A percentile compares a stretch with the other conserved stretches of the same genome.
Conservation (phyloP, 352 stramenopile genomes). For the Pythium plurisporium region DNA sequence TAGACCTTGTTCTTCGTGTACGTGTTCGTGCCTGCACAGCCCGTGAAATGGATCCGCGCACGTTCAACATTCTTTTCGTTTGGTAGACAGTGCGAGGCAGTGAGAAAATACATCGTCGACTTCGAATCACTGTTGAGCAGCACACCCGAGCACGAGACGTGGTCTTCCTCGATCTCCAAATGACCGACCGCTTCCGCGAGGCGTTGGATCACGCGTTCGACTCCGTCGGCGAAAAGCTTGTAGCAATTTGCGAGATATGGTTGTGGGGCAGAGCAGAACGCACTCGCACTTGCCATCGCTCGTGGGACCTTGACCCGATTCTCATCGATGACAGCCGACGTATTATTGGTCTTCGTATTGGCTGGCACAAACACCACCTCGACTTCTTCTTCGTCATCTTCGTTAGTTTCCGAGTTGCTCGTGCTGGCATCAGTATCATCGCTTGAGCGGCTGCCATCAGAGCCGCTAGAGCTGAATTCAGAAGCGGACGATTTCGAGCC, state of each 20-base stretch:
- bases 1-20: slow-evolving; percentile 20
- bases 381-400: too few species aligned
- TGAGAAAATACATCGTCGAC: slow-evolving; percentile 25
- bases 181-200: background rate
- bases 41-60: slow-evolving; percentile 19
- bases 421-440: too few species aligned
- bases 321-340: too few species aligned
- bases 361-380: too few species aligned
- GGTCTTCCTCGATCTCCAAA: background rate
- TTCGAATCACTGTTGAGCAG: slow-evolving; percentile 23
- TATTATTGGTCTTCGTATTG: too few species aligned
- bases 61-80: slow-evolving; percentile 8
- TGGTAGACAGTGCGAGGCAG: slow-evolving; percentile 25
- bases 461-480: too few species aligned
- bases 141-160: slow-evolving; percentile 11
- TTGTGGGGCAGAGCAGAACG: background rate
- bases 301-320: too few species aligned
- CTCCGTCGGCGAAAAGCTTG: background rate
- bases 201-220: background rate
- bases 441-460: too few species aligned
- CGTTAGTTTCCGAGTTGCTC: too few species aligned
- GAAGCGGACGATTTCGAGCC: too few species aligned
- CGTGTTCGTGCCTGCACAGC: slow-evolving; percentile 20
- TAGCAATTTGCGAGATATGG: background rate
- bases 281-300: background rate